Conservation (phyloP, 169 alveolate genomes). For the Perkinsus olseni region DNA sequence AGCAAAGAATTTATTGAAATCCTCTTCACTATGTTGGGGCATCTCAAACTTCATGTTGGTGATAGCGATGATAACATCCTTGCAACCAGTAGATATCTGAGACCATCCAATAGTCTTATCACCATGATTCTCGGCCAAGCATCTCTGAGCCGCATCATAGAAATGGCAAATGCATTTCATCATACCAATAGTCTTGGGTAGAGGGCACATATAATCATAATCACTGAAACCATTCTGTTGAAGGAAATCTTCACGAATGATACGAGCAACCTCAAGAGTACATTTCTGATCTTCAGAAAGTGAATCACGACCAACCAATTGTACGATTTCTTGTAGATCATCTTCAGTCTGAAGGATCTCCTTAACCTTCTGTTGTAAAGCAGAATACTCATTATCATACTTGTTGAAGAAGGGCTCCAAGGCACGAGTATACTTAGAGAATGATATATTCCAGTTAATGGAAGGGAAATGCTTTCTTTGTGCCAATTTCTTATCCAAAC, state of each 20-base stretch:
- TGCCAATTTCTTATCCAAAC: conserved; percentile 96
- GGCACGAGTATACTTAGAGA: conserved; percentile 88
- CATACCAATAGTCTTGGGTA: conserved; percentile 89
- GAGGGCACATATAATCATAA: conserved; percentile 94
- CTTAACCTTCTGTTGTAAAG: conserved; percentile 76
- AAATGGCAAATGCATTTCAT: conserved; percentile 85
- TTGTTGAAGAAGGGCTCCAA: conserved; percentile 87
- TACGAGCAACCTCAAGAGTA: conserved; percentile 85
- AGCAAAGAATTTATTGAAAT: conserved; percentile 46
- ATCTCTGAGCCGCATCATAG: conserved; percentile 79
- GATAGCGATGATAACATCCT: conserved; percentile 75
- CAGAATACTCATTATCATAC: conserved; percentile 83
- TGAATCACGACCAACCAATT: conserved; percentile 96
- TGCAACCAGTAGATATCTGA: conserved; percentile 74
- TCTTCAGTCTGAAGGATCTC: conserved; percentile 88
- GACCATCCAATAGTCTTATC: conserved; percentile 82
- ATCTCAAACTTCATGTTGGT: conserved; percentile 80
- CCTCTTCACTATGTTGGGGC: conserved; percentile 62
- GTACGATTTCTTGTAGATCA: conserved; percentile 93
- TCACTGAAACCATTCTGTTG: conserved; percentile 96
- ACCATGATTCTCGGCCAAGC: conserved; percentile 58
- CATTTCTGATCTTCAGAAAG: conserved; percentile 90
- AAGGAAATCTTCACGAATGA: conserved; percentile 94
- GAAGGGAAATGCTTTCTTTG: conserved; percentile 98
- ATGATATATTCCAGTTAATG: conserved; percentile 95